Evolutionary conservation across 345 rosid species (phyloP).

Genomic region (Diplotaxis tenuifolia): DNA sequence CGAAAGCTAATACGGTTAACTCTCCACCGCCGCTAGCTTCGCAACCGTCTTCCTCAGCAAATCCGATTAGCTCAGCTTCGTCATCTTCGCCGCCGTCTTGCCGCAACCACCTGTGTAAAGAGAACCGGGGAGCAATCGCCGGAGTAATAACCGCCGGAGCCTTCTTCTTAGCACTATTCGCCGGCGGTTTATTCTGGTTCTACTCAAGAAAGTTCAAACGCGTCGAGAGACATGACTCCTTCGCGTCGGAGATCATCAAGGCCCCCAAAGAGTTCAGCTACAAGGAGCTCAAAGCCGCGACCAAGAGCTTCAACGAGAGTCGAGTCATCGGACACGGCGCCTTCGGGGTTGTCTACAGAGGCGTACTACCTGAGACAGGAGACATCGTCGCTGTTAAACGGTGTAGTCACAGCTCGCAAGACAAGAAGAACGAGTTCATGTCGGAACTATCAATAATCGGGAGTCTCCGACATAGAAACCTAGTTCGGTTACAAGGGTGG

Average conservation of each 20-base stretch:
- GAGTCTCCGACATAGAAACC: constrained; percentile 80
- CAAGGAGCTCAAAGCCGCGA: constrained; percentile 73
- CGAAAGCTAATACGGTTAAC: constrained; percentile 61
- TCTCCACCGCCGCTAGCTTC: constrained; percentile 52
- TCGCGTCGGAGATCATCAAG: constrained; percentile 80
- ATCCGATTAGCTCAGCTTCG: constrained; percentile 29
- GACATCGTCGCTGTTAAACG: constrained; percentile 85
- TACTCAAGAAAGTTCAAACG: constrained; percentile 63
- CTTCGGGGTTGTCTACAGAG: constrained; percentile 88
- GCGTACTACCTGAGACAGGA: constrained; percentile 64
- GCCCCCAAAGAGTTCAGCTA: constrained; percentile 84
- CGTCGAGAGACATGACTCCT: constrained; percentile 60
- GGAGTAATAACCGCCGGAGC: constrained; percentile 91
- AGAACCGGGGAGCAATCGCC: constrained; percentile 76
- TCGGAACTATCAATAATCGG: constrained; percentile 92
- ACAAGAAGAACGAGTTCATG: constrained; percentile 72
- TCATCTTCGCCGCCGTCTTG: constrained; percentile 44
- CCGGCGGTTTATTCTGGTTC: constrained; percentile 72
- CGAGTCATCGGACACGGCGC: constrained; percentile 87
- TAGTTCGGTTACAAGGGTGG: constrained; percentile 89
- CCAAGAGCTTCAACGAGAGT: constrained; percentile 66
- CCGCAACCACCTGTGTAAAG: constrained; percentile 65
- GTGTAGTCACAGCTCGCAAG: constrained; percentile 80
- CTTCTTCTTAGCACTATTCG: constrained; percentile 66
- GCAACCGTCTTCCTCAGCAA: constrained; percentile 53